Evolutionary conservation across 202 grass and related monocot species (phyloP).

Genomic region (Carex arenaria): DNA sequence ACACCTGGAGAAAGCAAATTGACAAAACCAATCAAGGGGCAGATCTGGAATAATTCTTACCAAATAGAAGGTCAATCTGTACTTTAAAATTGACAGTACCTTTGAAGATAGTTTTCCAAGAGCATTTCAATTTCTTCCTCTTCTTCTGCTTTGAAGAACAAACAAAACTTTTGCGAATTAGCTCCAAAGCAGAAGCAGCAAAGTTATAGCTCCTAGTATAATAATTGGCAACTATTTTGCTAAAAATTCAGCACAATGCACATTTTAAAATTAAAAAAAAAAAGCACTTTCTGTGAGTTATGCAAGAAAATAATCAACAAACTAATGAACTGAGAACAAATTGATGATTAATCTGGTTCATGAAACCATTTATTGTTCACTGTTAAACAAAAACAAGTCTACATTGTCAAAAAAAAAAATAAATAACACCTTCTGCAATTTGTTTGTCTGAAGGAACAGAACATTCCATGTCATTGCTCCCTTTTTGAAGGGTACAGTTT

Average conservation of each 20-base stretch:
- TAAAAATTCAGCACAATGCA: neutral
- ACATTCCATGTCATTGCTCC: slow-evolving; percentile 61
- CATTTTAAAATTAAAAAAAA: neutral
- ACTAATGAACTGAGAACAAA: neutral
- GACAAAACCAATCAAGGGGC: slow-evolving; percentile 3
- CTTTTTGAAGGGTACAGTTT: slow-evolving; percentile 65
- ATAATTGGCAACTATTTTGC: neutral
- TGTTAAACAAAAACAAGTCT: slow-evolving; percentile 5
- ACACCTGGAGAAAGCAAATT: slow-evolving; percentile 48
- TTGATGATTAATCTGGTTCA: neutral
- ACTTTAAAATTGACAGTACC: slow-evolving; percentile 36
- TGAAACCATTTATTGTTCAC: neutral
- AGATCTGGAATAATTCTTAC: slow-evolving; percentile 1
- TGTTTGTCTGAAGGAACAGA: slow-evolving; percentile 80
- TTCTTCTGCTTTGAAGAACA: slow-evolving; percentile 60
- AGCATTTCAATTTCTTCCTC: slow-evolving; percentile 99
- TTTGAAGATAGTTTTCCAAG: slow-evolving; percentile 95
- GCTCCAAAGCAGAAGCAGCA: neutral
- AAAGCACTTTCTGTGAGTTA: neutral
- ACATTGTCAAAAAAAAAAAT: neutral
- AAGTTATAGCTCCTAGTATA: neutral
- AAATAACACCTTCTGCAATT: slow-evolving; percentile 73
- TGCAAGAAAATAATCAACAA: neutral
- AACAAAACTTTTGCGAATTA: neutral
- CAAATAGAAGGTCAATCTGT: slow-evolving; percentile 4